These are phyloP conservation scores for Catharanthus roseus DNA, from an alignment of 257 asterid genomes.

Conservation along the genomic window DNA sequence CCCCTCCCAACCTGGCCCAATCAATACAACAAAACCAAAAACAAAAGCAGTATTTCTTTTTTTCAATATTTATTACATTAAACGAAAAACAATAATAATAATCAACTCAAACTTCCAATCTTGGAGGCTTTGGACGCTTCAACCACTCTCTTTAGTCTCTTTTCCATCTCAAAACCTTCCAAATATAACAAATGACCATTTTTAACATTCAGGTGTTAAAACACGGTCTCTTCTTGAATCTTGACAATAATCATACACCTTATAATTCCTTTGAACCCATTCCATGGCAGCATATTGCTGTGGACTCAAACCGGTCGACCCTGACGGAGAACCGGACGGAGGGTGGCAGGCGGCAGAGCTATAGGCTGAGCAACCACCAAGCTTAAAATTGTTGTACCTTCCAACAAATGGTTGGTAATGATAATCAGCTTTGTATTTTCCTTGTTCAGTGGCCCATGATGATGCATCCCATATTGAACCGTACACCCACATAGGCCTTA, in stretches of 20 bases:
- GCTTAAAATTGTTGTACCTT: conserved; percentile 56
- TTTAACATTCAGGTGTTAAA: conserved; percentile 75
- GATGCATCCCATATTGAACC: conserved; percentile 97
- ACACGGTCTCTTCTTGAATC: conserved; percentile 55
- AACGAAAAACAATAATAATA: conserved; percentile 5
- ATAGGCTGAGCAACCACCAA: conserved; percentile 40
- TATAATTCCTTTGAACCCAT: conserved; percentile 54
- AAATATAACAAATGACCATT: background rate
- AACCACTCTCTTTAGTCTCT: conserved; percentile 11
- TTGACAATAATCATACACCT: conserved; percentile 64
- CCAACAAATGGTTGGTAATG: conserved; percentile 69
- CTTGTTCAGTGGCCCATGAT: conserved; percentile 88
- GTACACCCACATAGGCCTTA: conserved; percentile 63
- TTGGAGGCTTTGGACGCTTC: conserved; percentile 40
- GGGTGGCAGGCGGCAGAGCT: conserved; percentile 37
- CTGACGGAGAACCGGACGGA: conserved; percentile 35
- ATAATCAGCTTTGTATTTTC: conserved; percentile 67
- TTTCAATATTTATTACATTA: background rate
- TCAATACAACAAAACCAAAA: background rate
- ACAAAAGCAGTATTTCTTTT: background rate
- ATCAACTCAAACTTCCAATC: conserved; percentile 7
- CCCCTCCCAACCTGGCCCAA: too few species aligned
- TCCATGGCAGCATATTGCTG: conserved; percentile 61
- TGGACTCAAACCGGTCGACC: conserved; percentile 51
- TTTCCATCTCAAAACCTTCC: conserved; percentile 42